Evolutionary conservation across 129 eudicot species (phyloP).

Genomic region (Ambrosia artemisiifolia): DNA sequence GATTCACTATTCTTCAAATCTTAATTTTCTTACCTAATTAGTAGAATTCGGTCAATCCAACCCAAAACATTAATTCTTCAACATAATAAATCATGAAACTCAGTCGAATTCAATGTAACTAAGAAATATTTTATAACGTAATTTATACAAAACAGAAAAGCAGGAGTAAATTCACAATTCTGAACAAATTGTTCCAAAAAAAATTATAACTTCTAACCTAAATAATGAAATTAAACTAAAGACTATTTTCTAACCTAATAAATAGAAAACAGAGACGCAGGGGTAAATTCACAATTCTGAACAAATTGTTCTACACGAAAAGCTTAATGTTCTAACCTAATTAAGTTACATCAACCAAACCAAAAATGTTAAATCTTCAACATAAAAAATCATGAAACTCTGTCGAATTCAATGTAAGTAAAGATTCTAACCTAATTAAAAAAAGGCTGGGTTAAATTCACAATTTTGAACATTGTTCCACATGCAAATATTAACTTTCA

Average conservation of each 20-base stretch:
- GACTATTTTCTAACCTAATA: no score
- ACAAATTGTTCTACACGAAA: neutral
- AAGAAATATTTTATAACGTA: no score
- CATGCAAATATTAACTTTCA: no score
- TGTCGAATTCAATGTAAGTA: neutral
- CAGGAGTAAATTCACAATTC: neutral
- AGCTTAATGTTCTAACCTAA: neutral
- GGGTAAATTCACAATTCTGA: no score
- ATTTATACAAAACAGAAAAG: constrained; percentile 1
- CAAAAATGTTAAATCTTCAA: neutral
- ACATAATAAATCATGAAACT: neutral
- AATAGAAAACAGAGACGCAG: neutral
- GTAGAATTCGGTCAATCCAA: neutral
- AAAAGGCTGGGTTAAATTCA: no score
- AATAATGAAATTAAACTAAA: neutral
- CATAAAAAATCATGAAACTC: neutral
- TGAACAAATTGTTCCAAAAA: neutral
- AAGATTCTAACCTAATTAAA: neutral
- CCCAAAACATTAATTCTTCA: neutral
- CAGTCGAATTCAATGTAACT: neutral
- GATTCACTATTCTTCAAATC: neutral
- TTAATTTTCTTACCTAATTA: neutral
- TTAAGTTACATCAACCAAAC: neutral
- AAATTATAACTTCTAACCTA: neutral
- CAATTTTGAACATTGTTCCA: no score